Evolutionary conservation across 2,329 filamentous ascomycete genomes (phyloP), one percentile per base, ranked within the genome.

Genomic region (Xylogone sp.): DNA sequence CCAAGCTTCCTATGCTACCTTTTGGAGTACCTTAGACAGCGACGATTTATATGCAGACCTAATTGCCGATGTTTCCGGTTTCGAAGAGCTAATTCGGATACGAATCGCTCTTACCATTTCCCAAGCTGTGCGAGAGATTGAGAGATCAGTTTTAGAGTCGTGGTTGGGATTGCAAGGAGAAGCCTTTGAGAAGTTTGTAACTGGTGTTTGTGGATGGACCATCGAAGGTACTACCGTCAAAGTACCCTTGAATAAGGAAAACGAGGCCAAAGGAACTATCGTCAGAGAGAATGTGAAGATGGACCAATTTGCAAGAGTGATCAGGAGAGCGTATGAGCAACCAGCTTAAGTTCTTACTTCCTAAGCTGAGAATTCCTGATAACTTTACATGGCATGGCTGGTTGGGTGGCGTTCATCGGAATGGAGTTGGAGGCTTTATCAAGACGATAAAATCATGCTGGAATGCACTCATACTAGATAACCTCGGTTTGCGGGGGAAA

Each of bases 11-110:
- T 99, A 97, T 77, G 79, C 86, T 53, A 81, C 83, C 61, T 99
- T 99, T 84, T 99, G 94, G 94, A 82, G 84, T 44, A 92, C 90
- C 8, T 80, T 97, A 53, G 90, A 97, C 76, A 88, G 84, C 53
- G 93, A 99, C 68, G 94, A 99, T 70, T 81, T 97, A 52, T 97
- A 96, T 75, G 92, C 93, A 55, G 94, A 99, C 69, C 77, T 99
- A 61, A 90, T 93, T 54, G 94, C 93, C 63, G 95, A 99, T 65
- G 92, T 97, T 48, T 81, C 85, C 44, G 94, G 92, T 39, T 99
- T 99, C 69, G 94, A 99, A 78, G 93, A 97, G 69, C 77, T 93
- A 54, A 87, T 99, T 75, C 86, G 94, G 59, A 81, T 95, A 60
- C 84, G 90, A 63, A 97, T 99, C 67, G 92, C 91, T 48, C 83